Conservation (phyloP, 2,329 filamentous ascomycete genomes). For the Geosmithia morbida region DNA sequence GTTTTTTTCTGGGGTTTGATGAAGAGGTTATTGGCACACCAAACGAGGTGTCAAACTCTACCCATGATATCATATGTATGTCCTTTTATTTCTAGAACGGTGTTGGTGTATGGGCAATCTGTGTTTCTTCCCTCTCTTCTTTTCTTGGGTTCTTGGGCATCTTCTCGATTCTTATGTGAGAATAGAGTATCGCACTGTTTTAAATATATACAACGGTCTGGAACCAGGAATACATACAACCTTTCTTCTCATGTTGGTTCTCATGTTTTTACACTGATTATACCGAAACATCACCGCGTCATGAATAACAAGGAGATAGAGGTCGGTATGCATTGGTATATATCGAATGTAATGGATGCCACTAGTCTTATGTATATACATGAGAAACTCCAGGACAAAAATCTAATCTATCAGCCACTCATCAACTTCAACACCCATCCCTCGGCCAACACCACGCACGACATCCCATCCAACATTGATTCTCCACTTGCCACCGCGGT, state of each 20-base stretch:
- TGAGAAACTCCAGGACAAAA: not conserved
- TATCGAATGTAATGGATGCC: too few species aligned
- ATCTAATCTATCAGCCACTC: slow-evolving; percentile 57
- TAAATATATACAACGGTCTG: not conserved
- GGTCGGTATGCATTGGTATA: not conserved
- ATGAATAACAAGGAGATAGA: too few species aligned
- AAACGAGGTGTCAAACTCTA: not conserved
- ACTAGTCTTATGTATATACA: too few species aligned
- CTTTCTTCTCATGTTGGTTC: too few species aligned
- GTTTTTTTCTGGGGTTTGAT: not conserved
- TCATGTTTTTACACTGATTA: not conserved
- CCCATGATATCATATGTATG: not conserved
- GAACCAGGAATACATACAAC: not conserved
- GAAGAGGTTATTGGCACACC: not conserved
- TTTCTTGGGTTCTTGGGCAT: too few species aligned
- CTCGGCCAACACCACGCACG: slow-evolving; percentile 53
- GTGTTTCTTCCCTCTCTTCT: not conserved
- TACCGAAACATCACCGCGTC: too few species aligned
- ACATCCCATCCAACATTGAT: slow-evolving; percentile 71
- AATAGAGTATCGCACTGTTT: not conserved
- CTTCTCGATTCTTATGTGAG: not conserved
- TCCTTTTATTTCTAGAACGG: not conserved
- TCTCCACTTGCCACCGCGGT: slow-evolving; percentile 59
- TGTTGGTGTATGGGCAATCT: not conserved
- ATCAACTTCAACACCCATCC: slow-evolving; percentile 63